Evolutionary conservation across 176 grass and related monocot species (phyloP), one percentile per base, ranked within the genome.

Genomic region (Oryza nivara): DNA sequence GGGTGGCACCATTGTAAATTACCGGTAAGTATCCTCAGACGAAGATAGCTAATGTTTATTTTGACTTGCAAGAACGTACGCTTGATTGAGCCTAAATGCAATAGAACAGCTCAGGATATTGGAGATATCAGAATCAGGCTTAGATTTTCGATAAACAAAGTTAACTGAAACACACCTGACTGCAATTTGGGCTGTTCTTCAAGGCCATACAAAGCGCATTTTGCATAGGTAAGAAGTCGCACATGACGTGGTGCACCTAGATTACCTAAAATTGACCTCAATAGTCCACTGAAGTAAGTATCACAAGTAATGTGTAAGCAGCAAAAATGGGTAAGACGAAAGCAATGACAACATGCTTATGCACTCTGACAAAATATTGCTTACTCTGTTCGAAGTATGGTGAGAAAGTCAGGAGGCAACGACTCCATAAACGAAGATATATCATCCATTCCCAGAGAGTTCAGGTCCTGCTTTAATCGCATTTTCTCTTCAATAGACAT

Each of bases 361-460:
- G 45, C 7, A 7, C 16, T 89, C 38, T 28, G 28, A 22, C 26
- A 67, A 80, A 12, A 72, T 47, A 36, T 46, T 7, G 23, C 88
- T 80, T 98, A 98, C 95, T 95, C 92, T 74, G 91, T 98, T 73
- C 95, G 81, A 36, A 98, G 87, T 69, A 98, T 93, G 67, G 82
- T 13, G 72, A 93, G 70, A 70, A 98, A 95, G 72, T 98, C 95
- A 11, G 80, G 82, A n/a, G 92, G 95, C 76, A 98, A 87, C 45
- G 89, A 95, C 86, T 98, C 92, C 89, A 92, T 88, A 80, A 98
- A 98, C 51, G 92, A 91, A 56, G 92, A 93, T 77, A 98, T 92
- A 75, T 95, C 95, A 76, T 95, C 95, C 79, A 95, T 93, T 82
- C 80, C 85, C 58, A 95, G 70, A 83, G 88, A 90, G 63, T 14